A percentile compares a stretch with the other conserved stretches of the same genome.
phyloP scores from a whole-genome alignment of 257 asterid genomes.

The Rubia yunnanensis region DNA sequence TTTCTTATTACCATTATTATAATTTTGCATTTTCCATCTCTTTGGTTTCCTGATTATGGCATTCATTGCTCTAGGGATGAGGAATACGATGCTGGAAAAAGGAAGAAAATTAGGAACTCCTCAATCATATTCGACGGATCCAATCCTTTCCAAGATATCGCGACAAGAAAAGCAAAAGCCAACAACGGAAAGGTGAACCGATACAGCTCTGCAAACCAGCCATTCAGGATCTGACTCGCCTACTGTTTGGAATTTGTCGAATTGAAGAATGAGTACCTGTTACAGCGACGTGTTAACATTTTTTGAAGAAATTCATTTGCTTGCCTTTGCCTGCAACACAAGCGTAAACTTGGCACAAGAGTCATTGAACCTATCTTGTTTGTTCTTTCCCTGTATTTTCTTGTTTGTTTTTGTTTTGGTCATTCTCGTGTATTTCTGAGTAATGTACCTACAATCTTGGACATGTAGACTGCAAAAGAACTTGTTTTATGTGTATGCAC shows the following conservation, averaged over 20 bases:
- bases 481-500: not conserved
- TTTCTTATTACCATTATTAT: too few species aligned
- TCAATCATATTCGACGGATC: conserved; percentile 44
- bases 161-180: conserved; percentile 31
- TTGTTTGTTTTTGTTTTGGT: not conserved
- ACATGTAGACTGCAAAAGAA: not conserved
- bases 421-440: not conserved
- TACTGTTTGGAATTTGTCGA: conserved; percentile 1
- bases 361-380: not conserved
- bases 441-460: not conserved
- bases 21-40: not conserved
- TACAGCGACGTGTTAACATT: not conserved
- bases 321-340: not conserved
- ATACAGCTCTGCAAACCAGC: conserved; percentile 36
- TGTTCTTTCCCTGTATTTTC: not conserved
- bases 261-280: conserved; percentile 1
- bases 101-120: conserved; percentile 65
- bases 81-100: conserved; percentile 88
- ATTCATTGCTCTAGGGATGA: conserved; percentile 56
- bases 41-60: not conserved
- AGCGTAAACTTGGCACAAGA: not conserved
- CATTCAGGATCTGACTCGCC: conserved; percentile 43
- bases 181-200: conserved; percentile 39
- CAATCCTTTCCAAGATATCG: conserved; percentile 71
- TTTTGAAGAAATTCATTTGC: not conserved